Evolutionary conservation across 163 green algal species (phyloP), one percentile per base, ranked within the genome.

Genomic region (Chloromonas sp.): DNA sequence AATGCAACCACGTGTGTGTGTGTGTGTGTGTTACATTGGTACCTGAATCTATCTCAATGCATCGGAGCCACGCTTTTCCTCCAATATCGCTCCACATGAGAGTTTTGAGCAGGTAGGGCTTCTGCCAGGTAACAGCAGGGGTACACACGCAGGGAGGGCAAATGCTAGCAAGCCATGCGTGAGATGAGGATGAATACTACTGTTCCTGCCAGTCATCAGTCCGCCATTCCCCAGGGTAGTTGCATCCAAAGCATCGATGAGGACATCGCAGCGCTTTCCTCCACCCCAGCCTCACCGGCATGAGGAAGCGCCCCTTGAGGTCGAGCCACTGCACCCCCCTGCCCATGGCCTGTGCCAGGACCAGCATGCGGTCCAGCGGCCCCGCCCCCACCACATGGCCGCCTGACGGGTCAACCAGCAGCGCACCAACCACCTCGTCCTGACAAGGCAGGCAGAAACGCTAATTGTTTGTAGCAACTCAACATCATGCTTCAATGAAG

Each of bases 241-340:
- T 60, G 13, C 59, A 61, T 79, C 57, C 2, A 61, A 58, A 79
- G 74, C 74, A 36, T 59, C 13, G 2, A 3, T 5, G 58, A 79
- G 2, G 57, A 2, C 62, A 80, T 79, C 60, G 36, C n/a, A 66
- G 36, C 36, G 36, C 36, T 71, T 57, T 5, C 2, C 60, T 70
- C 15, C 36, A 36, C 36, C 36, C 36, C 36, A 36, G 36, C 36
- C 89, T n/a, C 77, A 92, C 89, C 85, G 90, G 90, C 87, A 91
- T 88, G 2, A 93, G 36, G 62, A 91, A 91, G 1, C 60, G 60
- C 36, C 87, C 88, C 1, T 83, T n/a, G 78, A 93, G 36, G 70
- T 93, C 88, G 13, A 83, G 83, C 81, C 62, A 71, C 80, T 79
- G 60, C 58, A 88, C 76, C 82, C 77, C 71, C 60, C 77, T 2